Percentiles rank a stretch among this genome's conserved stretches.
phyloP scores from a whole-genome alignment of 2,329 filamentous ascomycete species.

The Rhinocladiella mackenziei region DNA sequence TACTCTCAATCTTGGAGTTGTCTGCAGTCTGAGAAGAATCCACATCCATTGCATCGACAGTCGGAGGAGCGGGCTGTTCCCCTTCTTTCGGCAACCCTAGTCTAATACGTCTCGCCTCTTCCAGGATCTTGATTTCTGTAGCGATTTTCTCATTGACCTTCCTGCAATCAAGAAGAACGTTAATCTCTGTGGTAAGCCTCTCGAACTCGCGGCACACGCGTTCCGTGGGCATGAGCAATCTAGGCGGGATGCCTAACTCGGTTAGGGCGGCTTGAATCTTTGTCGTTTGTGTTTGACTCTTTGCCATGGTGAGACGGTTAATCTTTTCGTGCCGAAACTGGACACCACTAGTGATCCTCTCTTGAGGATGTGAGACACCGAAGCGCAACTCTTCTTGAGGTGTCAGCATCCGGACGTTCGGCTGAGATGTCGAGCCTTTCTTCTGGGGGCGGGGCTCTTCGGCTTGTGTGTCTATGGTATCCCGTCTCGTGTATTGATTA shows the following conservation, averaged over 20 bases:
- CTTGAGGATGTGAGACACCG: conserved; percentile 77
- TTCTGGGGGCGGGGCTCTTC: conserved; percentile 37
- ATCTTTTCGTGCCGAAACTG: conserved; percentile 71
- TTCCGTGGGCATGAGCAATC: conserved; percentile 49
- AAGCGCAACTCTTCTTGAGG: conserved; percentile 73
- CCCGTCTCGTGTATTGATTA: conserved; percentile 30
- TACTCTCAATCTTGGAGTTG: conserved; percentile 9
- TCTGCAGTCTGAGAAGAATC: conserved; percentile 19
- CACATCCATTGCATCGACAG: conserved; percentile 26
- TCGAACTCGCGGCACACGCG: conserved; percentile 50
- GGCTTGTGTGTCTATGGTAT: conserved; percentile 26
- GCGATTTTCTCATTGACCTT: conserved; percentile 48
- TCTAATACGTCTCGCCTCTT: conserved; percentile 32
- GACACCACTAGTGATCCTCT: conserved; percentile 79
- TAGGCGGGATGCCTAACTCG: conserved; percentile 45
- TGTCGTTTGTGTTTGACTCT: conserved; percentile 48
- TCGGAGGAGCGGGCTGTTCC: conserved; percentile 9
- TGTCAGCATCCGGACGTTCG: conserved; percentile 66
- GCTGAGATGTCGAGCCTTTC: conserved; percentile 38
- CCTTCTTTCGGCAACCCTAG: conserved; percentile 27
- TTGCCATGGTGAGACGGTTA: conserved; percentile 48
- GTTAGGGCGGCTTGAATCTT: conserved; percentile 47
- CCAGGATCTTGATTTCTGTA: conserved; percentile 46
- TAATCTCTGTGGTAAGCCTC: conserved; percentile 45
- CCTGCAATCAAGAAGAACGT: conserved; percentile 45